These are phyloP conservation scores for Gloeopeniophorella convolvens DNA, from an alignment of 768 basidiomycete species.

Conservation along the genomic window DNA sequence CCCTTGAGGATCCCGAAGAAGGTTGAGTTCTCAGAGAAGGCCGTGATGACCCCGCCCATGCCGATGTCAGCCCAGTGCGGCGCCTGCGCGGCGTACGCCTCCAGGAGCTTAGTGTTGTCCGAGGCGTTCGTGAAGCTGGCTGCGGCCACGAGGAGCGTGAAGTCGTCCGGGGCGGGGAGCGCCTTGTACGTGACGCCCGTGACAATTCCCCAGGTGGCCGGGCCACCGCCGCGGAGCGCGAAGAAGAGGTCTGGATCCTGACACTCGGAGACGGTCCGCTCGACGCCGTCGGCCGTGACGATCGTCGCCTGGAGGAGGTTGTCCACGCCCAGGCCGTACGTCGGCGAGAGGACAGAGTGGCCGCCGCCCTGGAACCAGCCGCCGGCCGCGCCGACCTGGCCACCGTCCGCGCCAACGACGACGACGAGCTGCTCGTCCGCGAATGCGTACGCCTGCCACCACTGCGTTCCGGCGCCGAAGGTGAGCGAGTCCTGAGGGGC, in stretches of 20 bases:
- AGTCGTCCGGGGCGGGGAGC: constrained; percentile 12
- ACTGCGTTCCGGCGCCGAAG: constrained; percentile 22
- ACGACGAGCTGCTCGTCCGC: constrained; percentile 24
- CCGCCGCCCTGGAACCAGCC: constrained; percentile 31
- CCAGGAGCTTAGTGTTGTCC: not conserved
- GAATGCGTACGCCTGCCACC: constrained; percentile 22
- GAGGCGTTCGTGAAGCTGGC: not conserved
- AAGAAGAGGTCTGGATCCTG: constrained; percentile 27
- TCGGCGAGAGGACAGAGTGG: constrained; percentile 26
- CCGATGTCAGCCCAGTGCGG: not conserved
- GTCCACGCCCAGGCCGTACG: constrained; percentile 26
- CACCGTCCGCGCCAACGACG: constrained; percentile 25
- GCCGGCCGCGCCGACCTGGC: constrained; percentile 28
- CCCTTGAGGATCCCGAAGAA: not conserved
- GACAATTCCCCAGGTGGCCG: constrained; percentile 13
- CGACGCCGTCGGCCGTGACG: constrained; percentile 28
- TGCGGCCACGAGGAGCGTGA: not conserved
- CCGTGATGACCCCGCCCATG: not conserved
- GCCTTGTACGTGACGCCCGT: constrained; percentile 14
- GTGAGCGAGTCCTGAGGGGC: not conserved
- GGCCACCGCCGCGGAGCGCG: constrained; percentile 16
- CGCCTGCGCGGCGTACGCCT: not conserved
- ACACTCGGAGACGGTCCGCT: constrained; percentile 25
- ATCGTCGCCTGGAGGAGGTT: constrained; percentile 27
- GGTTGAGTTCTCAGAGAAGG: not conserved